phyloP scores from a whole-genome alignment of 768 basidiomycete genomes.

The Hygrophorus pudorinus region DNA sequence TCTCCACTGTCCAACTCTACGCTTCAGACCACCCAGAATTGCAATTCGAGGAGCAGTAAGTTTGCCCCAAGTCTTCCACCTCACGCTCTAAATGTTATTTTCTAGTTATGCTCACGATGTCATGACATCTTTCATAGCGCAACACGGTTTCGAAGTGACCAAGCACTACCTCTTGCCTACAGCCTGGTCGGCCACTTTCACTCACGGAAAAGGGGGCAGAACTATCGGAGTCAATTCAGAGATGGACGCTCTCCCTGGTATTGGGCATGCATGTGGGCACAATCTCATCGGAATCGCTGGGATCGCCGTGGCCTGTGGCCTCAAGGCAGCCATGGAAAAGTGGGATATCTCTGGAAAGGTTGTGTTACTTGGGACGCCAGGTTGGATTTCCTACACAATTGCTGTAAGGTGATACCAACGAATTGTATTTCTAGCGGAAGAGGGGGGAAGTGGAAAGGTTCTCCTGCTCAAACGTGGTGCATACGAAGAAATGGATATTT shows the following conservation, averaged over 20 bases:
- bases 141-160: slow-evolving; percentile 55
- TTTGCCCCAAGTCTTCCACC: background rate
- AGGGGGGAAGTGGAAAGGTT: slow-evolving; percentile 68
- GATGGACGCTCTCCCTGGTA: slow-evolving; percentile 55
- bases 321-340: slow-evolving; percentile 52
- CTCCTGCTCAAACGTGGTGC: slow-evolving; percentile 59
- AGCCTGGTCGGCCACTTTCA: slow-evolving; percentile 65
- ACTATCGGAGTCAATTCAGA: slow-evolving; percentile 77
- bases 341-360: slow-evolving; percentile 60
- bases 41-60: slow-evolving; percentile 49
- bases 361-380: slow-evolving; percentile 69
- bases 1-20: background rate
- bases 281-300: slow-evolving; percentile 74
- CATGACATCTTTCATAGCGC: slow-evolving; percentile 56
- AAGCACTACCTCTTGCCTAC: slow-evolving; percentile 56
- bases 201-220: slow-evolving; percentile 54
- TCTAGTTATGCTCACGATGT: slow-evolving; percentile 61
- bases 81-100: background rate
- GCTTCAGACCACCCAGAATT: slow-evolving; percentile 59
- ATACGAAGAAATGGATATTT: slow-evolving; percentile 68
- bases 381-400: slow-evolving; percentile 20
- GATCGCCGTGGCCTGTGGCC: slow-evolving; percentile 60
- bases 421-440: slow-evolving; percentile 44
- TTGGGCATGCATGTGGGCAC: slow-evolving; percentile 74
- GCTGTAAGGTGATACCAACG: too few relatives aligned